Base-by-base conservation (phyloP, 1,284 basidiomycete genomes). In the Moesziomyces parantarcticus region DNA sequence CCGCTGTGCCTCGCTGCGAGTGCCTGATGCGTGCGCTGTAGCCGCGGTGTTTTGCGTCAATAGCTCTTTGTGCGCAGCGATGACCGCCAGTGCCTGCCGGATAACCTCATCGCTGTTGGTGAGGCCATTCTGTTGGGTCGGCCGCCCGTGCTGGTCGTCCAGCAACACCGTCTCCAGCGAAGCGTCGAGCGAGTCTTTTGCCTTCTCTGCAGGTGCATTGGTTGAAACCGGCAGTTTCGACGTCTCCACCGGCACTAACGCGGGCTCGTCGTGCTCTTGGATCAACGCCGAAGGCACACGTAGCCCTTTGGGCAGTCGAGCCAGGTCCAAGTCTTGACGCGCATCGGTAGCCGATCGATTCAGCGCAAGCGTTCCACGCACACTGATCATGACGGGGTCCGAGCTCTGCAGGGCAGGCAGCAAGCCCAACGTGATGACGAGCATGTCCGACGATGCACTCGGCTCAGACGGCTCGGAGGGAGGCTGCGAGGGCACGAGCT, bases 1-100 rank as follows among this genome's bases (percentile, higher is more conserved):
- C 5, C 22, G 20, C 5, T 11, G 41, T 21, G 45, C 22, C n/a
- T 29, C 34, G 50, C 11, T 13, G 7, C 22, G 39, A 8, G 50
- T 1, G 25, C 36, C 22, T 20, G n/a, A 14, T 18, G 48, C 16
- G 22, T 29, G 22, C 11, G 18, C 9, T 8, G 10, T 32, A 41
- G 5, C 34, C 34, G 3, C 36, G n/a, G 25, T 14, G 6, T 36
- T 14, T 16, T 53, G 32, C 2, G 41, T 29, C 42, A 57, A 26
- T 1, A 54, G 44, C 25, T 57, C 58, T 39, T 62, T 55, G 48
- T 68, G 59, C 9, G 65, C 65, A 25, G 55, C 50, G 21, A 68
- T 68, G 47, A 68, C 54, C 1, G 58, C 65, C 14, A 68, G 65
- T 21, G 65, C 65, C 40, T 58, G 54, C 3, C 58, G 50, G 20